Percentiles rank a stretch among this genome's conserved stretches.
Evolutionary conservation across 1,284 basidiomycete species (phyloP).

Genomic region (Ceratobasidium sp.): DNA sequence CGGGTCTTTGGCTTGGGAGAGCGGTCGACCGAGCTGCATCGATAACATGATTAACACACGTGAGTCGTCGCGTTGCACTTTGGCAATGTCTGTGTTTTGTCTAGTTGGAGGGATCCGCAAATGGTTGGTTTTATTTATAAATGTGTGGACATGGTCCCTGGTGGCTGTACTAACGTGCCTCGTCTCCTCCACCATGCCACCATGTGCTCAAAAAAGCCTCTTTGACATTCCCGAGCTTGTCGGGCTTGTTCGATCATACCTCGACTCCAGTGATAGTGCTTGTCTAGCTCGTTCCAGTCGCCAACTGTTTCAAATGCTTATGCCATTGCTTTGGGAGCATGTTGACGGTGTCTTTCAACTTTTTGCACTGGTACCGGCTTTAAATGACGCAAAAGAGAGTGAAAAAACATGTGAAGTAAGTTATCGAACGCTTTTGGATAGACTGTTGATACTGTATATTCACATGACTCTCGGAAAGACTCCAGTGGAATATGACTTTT

Average conservation of each 20-base stretch:
- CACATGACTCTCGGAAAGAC: background rate
- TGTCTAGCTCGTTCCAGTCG: background rate
- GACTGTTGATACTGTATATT: too few relatives aligned
- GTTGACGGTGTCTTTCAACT: background rate
- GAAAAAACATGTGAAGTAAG: background rate
- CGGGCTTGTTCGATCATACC: background rate
- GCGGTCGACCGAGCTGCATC: slow-evolving; percentile 3
- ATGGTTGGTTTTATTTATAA: too few relatives aligned
- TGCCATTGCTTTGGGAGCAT: slow-evolving; percentile 11
- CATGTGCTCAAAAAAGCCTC: background rate
- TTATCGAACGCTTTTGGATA: too few relatives aligned
- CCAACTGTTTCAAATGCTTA: background rate
- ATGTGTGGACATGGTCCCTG: background rate
- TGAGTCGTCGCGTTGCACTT: too few relatives aligned
- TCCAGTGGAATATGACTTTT: background rate
- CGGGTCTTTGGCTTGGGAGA: background rate
- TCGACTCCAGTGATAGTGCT: background rate
- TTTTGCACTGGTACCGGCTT: background rate
- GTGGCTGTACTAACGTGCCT: slow-evolving; percentile 4
- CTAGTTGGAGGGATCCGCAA: too few relatives aligned
- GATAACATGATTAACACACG: too few relatives aligned
- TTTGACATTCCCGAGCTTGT: background rate
- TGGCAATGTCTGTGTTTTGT: too few relatives aligned
- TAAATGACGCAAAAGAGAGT: background rate
- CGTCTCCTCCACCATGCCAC: background rate